phyloP scores from a whole-genome alignment of 768 basidiomycete species.

The Naganishia vaughanmartiniae region DNA sequence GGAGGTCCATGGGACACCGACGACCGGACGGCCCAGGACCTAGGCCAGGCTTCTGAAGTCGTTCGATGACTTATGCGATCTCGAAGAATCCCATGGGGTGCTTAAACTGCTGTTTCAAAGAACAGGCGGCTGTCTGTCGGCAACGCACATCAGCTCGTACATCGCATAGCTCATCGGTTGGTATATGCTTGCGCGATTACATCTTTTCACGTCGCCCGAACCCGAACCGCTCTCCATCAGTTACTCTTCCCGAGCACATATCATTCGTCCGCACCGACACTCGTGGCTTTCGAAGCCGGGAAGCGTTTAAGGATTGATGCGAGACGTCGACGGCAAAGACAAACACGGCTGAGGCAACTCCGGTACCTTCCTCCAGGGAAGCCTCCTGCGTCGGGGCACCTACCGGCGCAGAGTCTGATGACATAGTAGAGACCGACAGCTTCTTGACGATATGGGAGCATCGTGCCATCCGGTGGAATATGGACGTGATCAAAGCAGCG shows the following conservation, averaged over 20 bases:
- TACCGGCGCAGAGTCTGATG: no score
- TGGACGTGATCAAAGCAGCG: no score
- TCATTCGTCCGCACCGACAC: neutral
- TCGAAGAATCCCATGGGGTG: neutral
- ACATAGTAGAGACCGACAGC: neutral
- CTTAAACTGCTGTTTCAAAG: neutral
- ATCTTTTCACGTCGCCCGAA: neutral
- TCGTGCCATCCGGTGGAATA: no score
- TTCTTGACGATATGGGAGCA: neutral
- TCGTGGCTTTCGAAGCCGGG: neutral
- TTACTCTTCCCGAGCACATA: neutral
- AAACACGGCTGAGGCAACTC: neutral
- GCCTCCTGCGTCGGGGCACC: neutral
- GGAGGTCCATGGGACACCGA: neutral
- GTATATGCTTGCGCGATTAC: neutral
- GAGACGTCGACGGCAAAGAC: neutral
- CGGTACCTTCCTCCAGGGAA: neutral
- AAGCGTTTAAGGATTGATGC: neutral
- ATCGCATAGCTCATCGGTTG: neutral
- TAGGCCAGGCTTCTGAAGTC: neutral
- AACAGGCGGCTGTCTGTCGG: constrained; percentile 4
- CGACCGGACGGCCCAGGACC: neutral
- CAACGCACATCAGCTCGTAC: neutral
- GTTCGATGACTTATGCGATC: neutral
- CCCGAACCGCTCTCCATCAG: neutral